Evolutionary conservation across 2,329 filamentous ascomycete genomes (phyloP).

Genomic region (Chaetomium sp.): DNA sequence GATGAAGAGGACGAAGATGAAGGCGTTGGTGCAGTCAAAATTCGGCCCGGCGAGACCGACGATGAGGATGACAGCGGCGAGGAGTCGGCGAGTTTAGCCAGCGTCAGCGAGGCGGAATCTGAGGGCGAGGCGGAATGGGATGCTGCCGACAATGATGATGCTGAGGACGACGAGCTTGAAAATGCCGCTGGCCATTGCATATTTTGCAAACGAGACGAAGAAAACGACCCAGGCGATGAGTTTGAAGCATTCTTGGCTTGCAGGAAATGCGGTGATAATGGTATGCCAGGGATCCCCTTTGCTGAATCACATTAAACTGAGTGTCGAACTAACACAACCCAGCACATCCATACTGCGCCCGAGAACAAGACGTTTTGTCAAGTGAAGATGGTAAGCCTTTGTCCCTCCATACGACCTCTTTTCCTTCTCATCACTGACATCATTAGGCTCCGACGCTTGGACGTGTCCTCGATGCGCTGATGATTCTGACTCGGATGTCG

Average conservation of each 20-base stretch:
- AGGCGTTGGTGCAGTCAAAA: constrained; percentile 51
- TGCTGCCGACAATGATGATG: constrained; percentile 45
- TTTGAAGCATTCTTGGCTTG: constrained; percentile 76
- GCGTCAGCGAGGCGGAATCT: constrained; percentile 48
- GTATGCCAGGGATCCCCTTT: constrained; percentile 46
- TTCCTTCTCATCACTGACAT: constrained; percentile 21
- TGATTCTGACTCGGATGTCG: constrained; percentile 21
- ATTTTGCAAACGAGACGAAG: constrained; percentile 78
- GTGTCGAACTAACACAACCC: constrained; percentile 26
- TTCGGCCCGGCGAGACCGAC: constrained; percentile 46
- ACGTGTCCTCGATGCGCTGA: constrained; percentile 44
- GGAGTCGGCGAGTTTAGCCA: constrained; percentile 34
- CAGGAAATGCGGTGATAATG: constrained; percentile 70
- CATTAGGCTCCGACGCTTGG: constrained; percentile 40
- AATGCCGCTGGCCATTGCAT: constrained; percentile 46
- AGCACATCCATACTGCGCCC: constrained; percentile 90
- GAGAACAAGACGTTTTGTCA: constrained; percentile 58
- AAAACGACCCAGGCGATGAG: constrained; percentile 73
- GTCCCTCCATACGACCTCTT: not conserved
- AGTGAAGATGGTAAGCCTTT: constrained; percentile 52
- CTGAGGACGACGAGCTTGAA: constrained; percentile 54
- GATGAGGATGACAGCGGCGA: constrained; percentile 33
- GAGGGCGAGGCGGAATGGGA: constrained; percentile 52
- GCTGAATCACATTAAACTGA: constrained; percentile 12
- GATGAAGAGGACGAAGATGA: constrained; percentile 44